Percentiles rank a stretch among this genome's conserved stretches.
phyloP scores from a whole-genome alignment of 2,329 filamentous ascomycete genomes.

The Fusarium sublunatum region DNA sequence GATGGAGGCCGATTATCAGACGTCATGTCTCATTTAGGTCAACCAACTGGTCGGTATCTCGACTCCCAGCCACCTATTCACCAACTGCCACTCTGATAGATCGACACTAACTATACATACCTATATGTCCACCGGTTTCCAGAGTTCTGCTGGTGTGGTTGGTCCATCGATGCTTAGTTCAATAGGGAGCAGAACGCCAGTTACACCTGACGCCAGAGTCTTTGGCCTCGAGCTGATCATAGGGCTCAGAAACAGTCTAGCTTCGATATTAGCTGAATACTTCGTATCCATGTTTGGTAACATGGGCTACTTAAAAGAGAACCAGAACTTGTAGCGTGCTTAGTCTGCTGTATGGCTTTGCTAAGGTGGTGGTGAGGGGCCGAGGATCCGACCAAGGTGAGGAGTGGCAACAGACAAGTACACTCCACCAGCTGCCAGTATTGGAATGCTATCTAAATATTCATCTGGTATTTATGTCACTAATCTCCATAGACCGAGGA shows the following conservation, averaged over 20 bases:
- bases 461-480: too few species aligned
- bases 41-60: too few species aligned
- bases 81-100: too few species aligned
- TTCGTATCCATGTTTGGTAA: too few species aligned
- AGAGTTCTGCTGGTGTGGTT: neutral
- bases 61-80: too few species aligned
- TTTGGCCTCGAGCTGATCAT: neutral
- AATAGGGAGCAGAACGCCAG: neutral
- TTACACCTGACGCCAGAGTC: neutral
- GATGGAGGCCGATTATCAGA: too few species aligned
- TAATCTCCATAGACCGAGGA: too few species aligned
- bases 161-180: neutral
- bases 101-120: too few species aligned
- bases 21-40: too few species aligned
- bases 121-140: too few species aligned
- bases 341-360: conserved; percentile 3
- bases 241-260: neutral
- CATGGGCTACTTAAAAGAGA: accelerated
- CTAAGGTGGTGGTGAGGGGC: conserved; percentile 4
- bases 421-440: neutral
- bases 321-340: neutral
- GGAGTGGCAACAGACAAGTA: neutral
- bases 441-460: neutral
- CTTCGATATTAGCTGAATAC: neutral
- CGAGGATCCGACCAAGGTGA: conserved; percentile 1